Evolutionary conservation across 768 basidiomycete species (phyloP).

Genomic region (Leccinellum luteum): DNA sequence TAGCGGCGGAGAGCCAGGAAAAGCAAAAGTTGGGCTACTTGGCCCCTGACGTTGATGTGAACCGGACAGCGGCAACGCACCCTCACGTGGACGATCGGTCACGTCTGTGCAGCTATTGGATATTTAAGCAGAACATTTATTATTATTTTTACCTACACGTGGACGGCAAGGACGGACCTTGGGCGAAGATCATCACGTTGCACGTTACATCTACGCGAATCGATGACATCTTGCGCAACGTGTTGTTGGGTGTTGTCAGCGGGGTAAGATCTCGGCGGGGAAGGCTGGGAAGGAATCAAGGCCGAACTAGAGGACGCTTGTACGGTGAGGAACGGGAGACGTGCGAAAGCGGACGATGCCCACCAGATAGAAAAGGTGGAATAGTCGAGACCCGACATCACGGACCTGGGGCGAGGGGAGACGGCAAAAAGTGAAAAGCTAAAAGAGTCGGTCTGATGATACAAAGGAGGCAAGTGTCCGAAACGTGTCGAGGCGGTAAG

Average conservation of each 20-base stretch:
- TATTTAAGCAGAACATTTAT: slow-evolving; percentile 9
- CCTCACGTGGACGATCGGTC: slow-evolving; percentile 25
- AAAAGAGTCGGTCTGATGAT: slow-evolving; percentile 5
- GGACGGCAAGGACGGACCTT: slow-evolving; percentile 30
- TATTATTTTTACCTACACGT: slow-evolving; percentile 17
- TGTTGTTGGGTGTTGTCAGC: slow-evolving; percentile 26
- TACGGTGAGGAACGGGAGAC: not conserved
- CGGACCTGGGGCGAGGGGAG: not conserved
- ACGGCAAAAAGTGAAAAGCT: not conserved
- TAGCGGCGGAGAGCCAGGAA: slow-evolving; percentile 8
- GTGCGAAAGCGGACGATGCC: not conserved
- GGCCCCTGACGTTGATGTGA: slow-evolving; percentile 23
- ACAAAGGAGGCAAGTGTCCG: slow-evolving; percentile 6
- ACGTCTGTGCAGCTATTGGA: slow-evolving; percentile 19
- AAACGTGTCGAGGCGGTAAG: not conserved
- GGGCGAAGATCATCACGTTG: slow-evolving; percentile 35
- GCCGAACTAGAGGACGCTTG: slow-evolving; percentile 18
- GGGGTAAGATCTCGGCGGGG: slow-evolving; percentile 25
- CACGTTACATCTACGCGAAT: slow-evolving; percentile 21
- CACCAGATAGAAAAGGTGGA: slow-evolving; percentile 29
- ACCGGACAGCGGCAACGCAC: slow-evolving; percentile 12
- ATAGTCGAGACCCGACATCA: slow-evolving; percentile 26
- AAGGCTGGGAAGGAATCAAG: slow-evolving; percentile 27
- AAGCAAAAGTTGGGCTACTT: slow-evolving; percentile 4
- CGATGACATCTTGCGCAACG: slow-evolving; percentile 31